A percentile compares a stretch with the other conserved stretches of the same genome.
phyloP scores from a whole-genome alignment of 2,329 filamentous ascomycete genomes.

The Microascus cirrosus region DNA sequence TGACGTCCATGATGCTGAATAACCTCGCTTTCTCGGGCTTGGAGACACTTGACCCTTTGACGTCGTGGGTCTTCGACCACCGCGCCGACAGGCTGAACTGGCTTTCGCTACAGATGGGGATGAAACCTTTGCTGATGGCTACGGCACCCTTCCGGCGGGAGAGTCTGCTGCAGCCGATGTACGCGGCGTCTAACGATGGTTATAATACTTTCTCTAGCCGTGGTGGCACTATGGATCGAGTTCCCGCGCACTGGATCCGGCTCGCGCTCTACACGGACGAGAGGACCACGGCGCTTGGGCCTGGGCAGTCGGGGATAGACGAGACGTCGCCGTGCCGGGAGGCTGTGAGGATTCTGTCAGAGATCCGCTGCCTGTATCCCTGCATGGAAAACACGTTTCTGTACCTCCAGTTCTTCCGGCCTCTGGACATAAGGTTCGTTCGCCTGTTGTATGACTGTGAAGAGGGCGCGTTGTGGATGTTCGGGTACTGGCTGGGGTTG shows the following conservation, averaged over 20 bases:
- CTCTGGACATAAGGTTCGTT: constrained; percentile 11
- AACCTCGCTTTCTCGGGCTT: constrained; percentile 11
- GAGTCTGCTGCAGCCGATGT: constrained; percentile 7
- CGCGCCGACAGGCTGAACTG: constrained; percentile 10
- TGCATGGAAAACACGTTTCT: constrained; percentile 8
- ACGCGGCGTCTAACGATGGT: not conserved
- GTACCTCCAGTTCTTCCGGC: constrained; percentile 12
- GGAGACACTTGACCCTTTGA: constrained; percentile 6
- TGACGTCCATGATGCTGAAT: constrained; percentile 13
- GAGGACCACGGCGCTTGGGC: not conserved
- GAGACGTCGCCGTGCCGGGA: not conserved
- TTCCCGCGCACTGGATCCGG: not conserved
- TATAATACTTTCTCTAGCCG: not conserved
- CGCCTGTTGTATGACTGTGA: constrained; percentile 9
- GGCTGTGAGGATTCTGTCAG: not conserved
- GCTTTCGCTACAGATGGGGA: constrained; percentile 13
- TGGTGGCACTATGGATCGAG: not conserved
- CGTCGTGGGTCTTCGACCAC: constrained; percentile 12
- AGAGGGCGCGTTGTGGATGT: constrained; percentile 13
- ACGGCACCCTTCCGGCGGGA: constrained; percentile 9
- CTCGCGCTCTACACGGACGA: not conserved
- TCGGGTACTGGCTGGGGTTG: constrained; percentile 14
- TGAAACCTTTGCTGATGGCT: constrained; percentile 11
- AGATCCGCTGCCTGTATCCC: not conserved
- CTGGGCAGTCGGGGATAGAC: not conserved